Base-by-base conservation (phyloP, 371 early-diverging fungal species). In the Syncephalastrum contaminatum region DNA sequence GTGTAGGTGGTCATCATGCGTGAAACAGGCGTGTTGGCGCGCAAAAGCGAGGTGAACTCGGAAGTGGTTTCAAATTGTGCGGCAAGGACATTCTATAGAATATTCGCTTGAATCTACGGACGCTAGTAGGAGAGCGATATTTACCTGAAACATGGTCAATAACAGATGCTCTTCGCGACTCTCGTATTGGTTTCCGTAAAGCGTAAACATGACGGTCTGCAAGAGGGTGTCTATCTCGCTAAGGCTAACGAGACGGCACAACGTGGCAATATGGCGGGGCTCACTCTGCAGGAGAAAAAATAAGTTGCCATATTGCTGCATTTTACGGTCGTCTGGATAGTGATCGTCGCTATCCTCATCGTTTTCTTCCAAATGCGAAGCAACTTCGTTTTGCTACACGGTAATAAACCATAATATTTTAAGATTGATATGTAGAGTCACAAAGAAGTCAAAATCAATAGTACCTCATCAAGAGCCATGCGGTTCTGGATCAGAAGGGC, bases 1-100 rank as follows among this genome's bases (percentile, higher is more conserved):
- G 96, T 95, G 66, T 96, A 97, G 3, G 96, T 94, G 27, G 94
- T 95, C 90, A 97, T 90, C 93, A 96, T 94, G 24, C 96, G 87
- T 3, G 95, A 95, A 4, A 94, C 93, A 1, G 97, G 95, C 6
- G 95, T 95, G 68, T 97, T 97, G 46, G 95, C 95, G 21, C 97
- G 88, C 56, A 97, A 73, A 15, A 95, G 74, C 15, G 87, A 89
- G 41, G 89, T 87, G 58, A 94, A 95, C 58, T 95, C 95, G 6
- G 87, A 85, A 0, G 94, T 86, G 14, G 87, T 81, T 58, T 94
- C 95, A 66, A 97, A 94, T 68, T 97, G 93, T 4, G 88, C 87
- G 3, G 93, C 85, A 40, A 97, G 71, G 18, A 93, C 95, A 41
- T 88, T 88, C 90, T 90, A 63, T 21, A 25, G 18, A 24, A 25